Evolutionary conservation across 1,139 yeast genomes (phyloP).

Genomic region (Diutina neorugosa): DNA sequence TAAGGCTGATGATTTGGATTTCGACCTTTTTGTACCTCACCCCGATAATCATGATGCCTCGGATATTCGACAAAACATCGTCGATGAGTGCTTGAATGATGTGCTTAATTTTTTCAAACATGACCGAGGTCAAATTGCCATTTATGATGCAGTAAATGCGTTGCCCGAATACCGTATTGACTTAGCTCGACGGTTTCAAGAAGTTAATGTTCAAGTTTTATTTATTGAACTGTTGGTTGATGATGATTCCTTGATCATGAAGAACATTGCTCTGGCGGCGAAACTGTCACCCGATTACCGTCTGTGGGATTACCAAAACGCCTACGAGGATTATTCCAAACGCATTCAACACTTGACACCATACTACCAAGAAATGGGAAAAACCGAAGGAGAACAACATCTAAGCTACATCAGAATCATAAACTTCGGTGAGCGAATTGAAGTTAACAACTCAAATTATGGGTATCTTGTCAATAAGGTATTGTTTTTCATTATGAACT

Average conservation of each 20-base stretch:
- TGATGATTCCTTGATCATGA: constrained; percentile 53
- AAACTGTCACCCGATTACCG: constrained; percentile 79
- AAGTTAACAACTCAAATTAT: constrained; percentile 67
- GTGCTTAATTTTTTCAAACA: constrained; percentile 58
- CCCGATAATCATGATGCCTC: constrained; percentile 46
- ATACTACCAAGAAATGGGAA: constrained; percentile 40
- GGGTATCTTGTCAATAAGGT: constrained; percentile 87
- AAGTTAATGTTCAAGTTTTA: constrained; percentile 57
- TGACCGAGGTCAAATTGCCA: constrained; percentile 84
- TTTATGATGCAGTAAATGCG: constrained; percentile 92
- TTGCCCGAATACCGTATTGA: constrained; percentile 53
- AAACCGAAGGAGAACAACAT: constrained; percentile 29
- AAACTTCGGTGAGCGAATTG: constrained; percentile 82
- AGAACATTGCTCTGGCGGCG: constrained; percentile 74
- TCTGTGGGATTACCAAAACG: constrained; percentile 56
- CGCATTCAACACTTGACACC: constrained; percentile 41
- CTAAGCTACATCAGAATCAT: constrained; percentile 72
- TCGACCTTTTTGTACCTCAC: constrained; percentile 57
- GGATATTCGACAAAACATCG: constrained; percentile 45
- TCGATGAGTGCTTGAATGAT: constrained; percentile 57
- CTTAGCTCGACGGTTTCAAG: constrained; percentile 41
- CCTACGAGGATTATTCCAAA: constrained; percentile 47
- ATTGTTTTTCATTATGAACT: constrained; percentile 80
- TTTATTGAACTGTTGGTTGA: constrained; percentile 85
- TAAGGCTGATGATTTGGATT: constrained; percentile 42